phyloP scores from a whole-genome alignment of 73 alveolate genomes.

The Paramecium octaurelia region DNA sequence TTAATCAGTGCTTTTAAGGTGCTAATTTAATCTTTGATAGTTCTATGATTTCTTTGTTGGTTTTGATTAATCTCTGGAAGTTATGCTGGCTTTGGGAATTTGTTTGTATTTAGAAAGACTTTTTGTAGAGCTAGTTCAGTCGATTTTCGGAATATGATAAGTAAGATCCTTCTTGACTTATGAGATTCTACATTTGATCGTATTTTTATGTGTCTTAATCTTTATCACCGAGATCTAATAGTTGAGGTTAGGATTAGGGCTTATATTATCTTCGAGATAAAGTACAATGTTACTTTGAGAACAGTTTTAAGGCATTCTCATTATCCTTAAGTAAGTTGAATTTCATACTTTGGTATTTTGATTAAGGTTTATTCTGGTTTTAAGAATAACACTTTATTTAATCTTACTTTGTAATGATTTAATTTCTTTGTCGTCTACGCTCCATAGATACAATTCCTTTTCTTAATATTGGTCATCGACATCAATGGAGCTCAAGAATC shows the following conservation, averaged over 20 bases:
- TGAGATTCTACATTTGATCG: not conserved
- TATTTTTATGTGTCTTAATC: not conserved
- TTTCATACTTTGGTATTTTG: not conserved
- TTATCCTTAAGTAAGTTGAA: not conserved
- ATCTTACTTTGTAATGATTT: not conserved
- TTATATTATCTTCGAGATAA: not conserved
- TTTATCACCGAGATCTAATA: not conserved
- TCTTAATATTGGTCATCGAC: not conserved
- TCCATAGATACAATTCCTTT: not conserved
- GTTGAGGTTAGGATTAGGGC: not conserved
- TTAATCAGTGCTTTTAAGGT: not conserved
- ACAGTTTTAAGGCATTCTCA: not conserved
- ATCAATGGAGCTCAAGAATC: not conserved
- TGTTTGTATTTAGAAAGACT: not conserved
- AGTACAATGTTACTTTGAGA: not conserved
- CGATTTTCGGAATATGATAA: not conserved
- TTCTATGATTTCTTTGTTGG: not conserved
- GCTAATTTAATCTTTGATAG: not conserved
- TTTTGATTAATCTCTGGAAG: not conserved
- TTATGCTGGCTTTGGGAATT: not conserved
- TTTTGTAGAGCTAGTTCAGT: not conserved
- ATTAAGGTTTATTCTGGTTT: not conserved
- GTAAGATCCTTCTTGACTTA: not conserved
- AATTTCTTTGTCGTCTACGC: not conserved
- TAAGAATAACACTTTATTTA: not conserved